Conservation (phyloP, 331 rosid genomes). For the Acacia pycnantha region DNA sequence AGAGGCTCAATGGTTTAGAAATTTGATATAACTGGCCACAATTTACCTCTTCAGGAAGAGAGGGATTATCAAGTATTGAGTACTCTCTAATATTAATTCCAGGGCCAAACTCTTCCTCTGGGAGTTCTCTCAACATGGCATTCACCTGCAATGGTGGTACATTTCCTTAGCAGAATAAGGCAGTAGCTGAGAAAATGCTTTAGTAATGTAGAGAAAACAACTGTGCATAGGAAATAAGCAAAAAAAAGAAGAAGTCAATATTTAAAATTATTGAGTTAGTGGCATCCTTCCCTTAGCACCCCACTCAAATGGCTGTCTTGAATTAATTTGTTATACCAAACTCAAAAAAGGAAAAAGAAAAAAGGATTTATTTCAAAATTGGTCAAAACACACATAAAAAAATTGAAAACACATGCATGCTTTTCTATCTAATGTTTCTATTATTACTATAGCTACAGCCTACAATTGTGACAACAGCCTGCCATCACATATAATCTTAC, state of each 20-base stretch:
- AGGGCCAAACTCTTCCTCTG: constrained; percentile 88
- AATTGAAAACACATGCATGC: no score
- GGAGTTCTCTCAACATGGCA: constrained; percentile 69
- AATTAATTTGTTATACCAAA: no score
- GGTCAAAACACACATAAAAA: not conserved
- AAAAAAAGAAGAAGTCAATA: not conserved
- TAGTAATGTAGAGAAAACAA: not conserved
- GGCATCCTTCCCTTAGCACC: not conserved
- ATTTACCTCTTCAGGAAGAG: constrained; percentile 64
- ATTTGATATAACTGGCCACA: constrained; percentile 8
- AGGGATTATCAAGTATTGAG: constrained; percentile 82
- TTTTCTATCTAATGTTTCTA: not conserved
- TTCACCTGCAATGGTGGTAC: constrained; percentile 52
- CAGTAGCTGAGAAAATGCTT: constrained; percentile 20
- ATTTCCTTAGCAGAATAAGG: constrained; percentile 30
- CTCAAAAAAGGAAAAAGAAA: not conserved
- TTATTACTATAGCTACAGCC: not conserved
- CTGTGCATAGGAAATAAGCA: not conserved
- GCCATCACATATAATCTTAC: not conserved
- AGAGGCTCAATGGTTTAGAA: constrained; percentile 1
- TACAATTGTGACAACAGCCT: not conserved
- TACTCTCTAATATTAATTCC: constrained; percentile 72
- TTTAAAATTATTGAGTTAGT: not conserved
- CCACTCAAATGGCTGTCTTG: not conserved
- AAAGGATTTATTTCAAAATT: not conserved